Evolutionary conservation across 768 basidiomycete species (phyloP).

Genomic region (Calocera viscosa): DNA sequence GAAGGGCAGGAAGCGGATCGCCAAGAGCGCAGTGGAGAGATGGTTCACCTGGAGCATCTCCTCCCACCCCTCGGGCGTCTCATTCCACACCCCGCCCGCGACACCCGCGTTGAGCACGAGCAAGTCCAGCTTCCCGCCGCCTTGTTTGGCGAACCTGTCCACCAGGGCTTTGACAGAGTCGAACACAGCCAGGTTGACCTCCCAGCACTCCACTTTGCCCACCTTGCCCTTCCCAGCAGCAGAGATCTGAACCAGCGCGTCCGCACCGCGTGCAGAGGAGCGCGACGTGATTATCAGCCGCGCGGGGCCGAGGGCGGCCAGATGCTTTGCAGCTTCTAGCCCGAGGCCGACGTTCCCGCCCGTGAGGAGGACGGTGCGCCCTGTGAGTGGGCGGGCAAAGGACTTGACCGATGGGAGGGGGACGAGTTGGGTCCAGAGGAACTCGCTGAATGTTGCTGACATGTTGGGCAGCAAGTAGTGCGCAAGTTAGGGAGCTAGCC

Average conservation of each 20-base stretch:
- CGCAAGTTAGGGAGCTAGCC: too few species aligned
- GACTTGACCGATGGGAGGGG: neutral
- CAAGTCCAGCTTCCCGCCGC: constrained; percentile 29
- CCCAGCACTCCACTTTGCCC: constrained; percentile 28
- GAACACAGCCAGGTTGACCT: constrained; percentile 34
- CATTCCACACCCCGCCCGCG: constrained; percentile 10
- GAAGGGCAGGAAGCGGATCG: constrained; percentile 34
- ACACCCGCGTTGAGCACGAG: constrained; percentile 37
- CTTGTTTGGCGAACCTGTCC: constrained; percentile 24
- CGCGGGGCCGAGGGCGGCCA: constrained; percentile 1
- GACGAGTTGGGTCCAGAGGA: neutral
- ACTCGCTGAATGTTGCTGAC: neutral
- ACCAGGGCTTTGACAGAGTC: constrained; percentile 32
- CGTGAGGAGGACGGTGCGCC: constrained; percentile 4
- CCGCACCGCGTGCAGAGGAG: neutral
- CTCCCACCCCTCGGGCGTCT: constrained; percentile 39
- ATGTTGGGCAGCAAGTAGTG: neutral
- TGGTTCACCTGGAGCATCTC: constrained; percentile 38
- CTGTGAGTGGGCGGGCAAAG: neutral
- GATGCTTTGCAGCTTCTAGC: neutral
- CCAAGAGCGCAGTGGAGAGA: constrained; percentile 32
- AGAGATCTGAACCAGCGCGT: neutral
- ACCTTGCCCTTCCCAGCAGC: constrained; percentile 12
- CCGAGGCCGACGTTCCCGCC: constrained; percentile 4
- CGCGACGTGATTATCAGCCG: neutral